These are phyloP conservation scores for Pestalotiopsis sp. DNA, from an alignment of 2,329 filamentous ascomycete species.

Conservation along the genomic window DNA sequence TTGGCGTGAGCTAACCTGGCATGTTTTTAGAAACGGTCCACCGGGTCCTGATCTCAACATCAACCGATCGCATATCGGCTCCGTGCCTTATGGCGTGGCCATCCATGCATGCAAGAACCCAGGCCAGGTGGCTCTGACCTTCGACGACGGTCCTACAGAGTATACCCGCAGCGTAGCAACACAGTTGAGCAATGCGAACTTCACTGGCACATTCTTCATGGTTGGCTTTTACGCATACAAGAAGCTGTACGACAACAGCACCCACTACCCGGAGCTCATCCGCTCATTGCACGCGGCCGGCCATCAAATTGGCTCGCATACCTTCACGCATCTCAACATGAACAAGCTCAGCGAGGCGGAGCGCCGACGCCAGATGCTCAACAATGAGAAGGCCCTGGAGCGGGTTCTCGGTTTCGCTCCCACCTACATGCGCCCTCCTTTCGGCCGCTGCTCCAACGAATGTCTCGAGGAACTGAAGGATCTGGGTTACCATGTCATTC, in stretches of 20 bases:
- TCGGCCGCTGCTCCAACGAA: slow-evolving; percentile 28
- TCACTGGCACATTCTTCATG: slow-evolving; percentile 40
- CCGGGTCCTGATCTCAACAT: background rate
- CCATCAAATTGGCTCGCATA: slow-evolving; percentile 51
- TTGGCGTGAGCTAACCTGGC: background rate
- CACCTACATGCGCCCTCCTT: slow-evolving; percentile 47
- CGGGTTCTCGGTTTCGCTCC: slow-evolving; percentile 47
- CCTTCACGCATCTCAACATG: slow-evolving; percentile 48
- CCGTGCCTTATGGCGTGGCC: slow-evolving; percentile 35
- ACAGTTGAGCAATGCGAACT: slow-evolving; percentile 32
- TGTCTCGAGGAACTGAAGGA: slow-evolving; percentile 27
- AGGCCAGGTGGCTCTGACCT: slow-evolving; percentile 38
- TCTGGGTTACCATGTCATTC: slow-evolving; percentile 37
- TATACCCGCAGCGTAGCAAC: slow-evolving; percentile 39
- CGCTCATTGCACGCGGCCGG: slow-evolving; percentile 45
- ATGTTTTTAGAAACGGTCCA: background rate
- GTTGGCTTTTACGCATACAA: slow-evolving; percentile 32
- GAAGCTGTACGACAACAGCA: slow-evolving; percentile 40
- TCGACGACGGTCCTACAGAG: slow-evolving; percentile 38
- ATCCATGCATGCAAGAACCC: slow-evolving; percentile 31
- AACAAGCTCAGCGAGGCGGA: slow-evolving; percentile 34
- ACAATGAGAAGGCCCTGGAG: slow-evolving; percentile 48
- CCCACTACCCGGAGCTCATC: slow-evolving; percentile 45
- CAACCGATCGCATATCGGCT: slow-evolving; percentile 19
- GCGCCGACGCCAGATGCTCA: slow-evolving; percentile 42